phyloP scores from a whole-genome alignment of 169 alveolate species.

The Eimeria brunetti region DNA sequence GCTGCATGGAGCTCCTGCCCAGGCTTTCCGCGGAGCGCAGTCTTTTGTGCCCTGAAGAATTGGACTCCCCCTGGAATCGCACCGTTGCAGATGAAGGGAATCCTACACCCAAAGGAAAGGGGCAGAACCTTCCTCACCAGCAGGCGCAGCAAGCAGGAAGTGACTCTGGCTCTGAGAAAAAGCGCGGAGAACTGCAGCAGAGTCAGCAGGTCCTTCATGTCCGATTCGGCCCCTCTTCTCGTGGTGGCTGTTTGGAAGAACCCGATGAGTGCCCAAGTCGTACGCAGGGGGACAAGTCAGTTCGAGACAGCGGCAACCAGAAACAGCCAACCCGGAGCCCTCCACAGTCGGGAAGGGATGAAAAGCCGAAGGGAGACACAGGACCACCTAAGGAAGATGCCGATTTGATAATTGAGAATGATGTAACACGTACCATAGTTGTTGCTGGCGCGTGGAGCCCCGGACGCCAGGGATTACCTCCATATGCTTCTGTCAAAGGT shows the following conservation, averaged over 20 bases:
- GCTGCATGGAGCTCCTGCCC: slow-evolving; percentile 61
- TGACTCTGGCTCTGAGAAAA: background rate
- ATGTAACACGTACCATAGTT: slow-evolving; percentile 15
- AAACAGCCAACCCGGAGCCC: background rate
- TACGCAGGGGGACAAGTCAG: background rate
- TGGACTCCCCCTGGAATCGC: slow-evolving; percentile 31
- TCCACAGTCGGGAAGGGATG: slow-evolving; percentile 18
- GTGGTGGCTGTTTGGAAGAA: background rate
- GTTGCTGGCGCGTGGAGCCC: slow-evolving; percentile 69
- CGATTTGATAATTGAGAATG: slow-evolving; percentile 28
- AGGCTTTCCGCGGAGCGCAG: slow-evolving; percentile 69
- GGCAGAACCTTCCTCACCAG: slow-evolving; percentile 27
- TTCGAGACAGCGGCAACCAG: slow-evolving; percentile 12
- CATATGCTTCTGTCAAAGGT: slow-evolving; percentile 36
- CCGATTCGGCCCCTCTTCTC: background rate
- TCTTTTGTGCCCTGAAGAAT: slow-evolving; percentile 9
- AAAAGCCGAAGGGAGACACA: slow-evolving; percentile 37
- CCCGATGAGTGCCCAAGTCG: background rate
- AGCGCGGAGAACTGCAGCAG: slow-evolving; percentile 12
- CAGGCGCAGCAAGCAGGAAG: slow-evolving; percentile 9
- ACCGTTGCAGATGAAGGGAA: slow-evolving; percentile 24
- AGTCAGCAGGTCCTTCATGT: slow-evolving; percentile 5
- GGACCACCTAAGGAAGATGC: background rate
- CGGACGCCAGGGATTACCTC: slow-evolving; percentile 58
- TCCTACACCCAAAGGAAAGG: background rate